Evolutionary conservation across 306 rosid genomes (phyloP).

Genomic region (Inga laurina): DNA sequence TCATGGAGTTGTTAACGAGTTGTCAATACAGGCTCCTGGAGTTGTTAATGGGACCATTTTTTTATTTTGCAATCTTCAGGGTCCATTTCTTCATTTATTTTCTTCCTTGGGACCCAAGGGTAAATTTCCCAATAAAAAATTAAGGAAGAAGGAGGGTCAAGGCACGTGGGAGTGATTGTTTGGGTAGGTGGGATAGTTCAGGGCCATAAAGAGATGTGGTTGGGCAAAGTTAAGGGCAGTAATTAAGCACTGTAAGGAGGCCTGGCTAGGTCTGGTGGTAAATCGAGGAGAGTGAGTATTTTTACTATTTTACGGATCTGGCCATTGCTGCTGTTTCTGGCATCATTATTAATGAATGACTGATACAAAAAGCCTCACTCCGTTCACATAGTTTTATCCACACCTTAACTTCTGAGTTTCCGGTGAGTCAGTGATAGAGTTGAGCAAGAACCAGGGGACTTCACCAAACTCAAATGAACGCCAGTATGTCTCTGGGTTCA

Average conservation of each 20-base stretch:
- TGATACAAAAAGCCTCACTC: neutral
- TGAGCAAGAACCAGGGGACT: neutral
- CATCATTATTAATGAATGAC: neutral
- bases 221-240: slow-evolving; percentile 33
- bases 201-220: slow-evolving; percentile 34
- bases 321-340: neutral
- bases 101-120: too few species aligned
- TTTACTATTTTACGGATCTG: too few species aligned
- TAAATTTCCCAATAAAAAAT: too few species aligned
- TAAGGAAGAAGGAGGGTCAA: neutral
- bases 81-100: too few species aligned
- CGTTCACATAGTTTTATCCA: neutral
- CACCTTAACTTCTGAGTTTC: neutral
- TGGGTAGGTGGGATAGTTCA: slow-evolving; percentile 43
- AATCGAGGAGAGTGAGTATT: neutral
- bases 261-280: neutral
- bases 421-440: neutral
- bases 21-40: too few species aligned
- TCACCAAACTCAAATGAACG: neutral
- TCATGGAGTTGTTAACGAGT: too few species aligned
- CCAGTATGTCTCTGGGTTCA: neutral
- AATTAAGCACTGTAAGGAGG: neutral
- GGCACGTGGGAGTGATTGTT: slow-evolving; percentile 9
- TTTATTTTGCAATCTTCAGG: too few species aligned
- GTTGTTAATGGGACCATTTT: too few species aligned